Conservation (phyloP, 2,329 filamentous ascomycete genomes). For the Raffaelea arxii region DNA sequence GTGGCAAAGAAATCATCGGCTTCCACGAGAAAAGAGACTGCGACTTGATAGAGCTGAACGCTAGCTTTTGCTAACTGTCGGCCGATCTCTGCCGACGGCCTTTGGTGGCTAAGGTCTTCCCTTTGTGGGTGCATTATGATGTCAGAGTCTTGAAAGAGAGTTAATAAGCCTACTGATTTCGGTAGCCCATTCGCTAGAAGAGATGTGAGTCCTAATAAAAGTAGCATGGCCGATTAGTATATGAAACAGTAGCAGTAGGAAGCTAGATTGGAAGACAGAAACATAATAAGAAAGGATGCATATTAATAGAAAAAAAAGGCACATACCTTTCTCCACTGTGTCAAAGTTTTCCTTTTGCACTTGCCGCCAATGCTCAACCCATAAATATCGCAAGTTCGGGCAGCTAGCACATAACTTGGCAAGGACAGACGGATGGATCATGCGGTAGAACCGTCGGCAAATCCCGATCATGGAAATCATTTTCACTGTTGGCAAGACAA, state of each 20-base stretch:
- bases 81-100: neutral
- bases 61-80: neutral
- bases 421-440: neutral
- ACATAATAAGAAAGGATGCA: neutral
- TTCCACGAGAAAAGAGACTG: neutral
- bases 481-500: neutral
- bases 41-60: neutral
- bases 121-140: neutral
- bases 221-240: neutral
- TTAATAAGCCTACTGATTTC: neutral
- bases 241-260: no score
- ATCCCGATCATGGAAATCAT: neutral
- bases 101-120: neutral
- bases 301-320: no score
- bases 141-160: neutral
- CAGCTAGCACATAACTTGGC: neutral
- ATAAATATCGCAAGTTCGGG: neutral
- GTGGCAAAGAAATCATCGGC: slow-evolving; percentile 1
- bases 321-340: neutral
- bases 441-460: neutral
- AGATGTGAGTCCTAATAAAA: neutral
- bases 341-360: neutral
- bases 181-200: neutral
- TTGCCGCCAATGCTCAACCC: neutral
- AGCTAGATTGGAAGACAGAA: neutral